Percentiles rank a stretch among this genome's conserved stretches.
Evolutionary conservation across 2,329 filamentous ascomycete species (phyloP).

Genomic region (Tolypocladium pustulatum): DNA sequence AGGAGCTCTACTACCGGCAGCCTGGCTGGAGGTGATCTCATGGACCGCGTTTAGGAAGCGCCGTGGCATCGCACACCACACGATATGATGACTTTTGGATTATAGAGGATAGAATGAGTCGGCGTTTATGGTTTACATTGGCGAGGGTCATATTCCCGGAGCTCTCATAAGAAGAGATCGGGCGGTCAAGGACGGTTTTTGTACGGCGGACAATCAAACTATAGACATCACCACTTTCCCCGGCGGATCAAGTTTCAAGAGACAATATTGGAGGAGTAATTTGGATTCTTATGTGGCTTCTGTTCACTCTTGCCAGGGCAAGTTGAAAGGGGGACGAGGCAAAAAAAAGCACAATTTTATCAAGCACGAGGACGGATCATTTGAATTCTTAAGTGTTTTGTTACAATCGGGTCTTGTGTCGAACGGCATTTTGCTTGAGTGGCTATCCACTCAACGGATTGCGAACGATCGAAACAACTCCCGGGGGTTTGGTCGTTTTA

Average conservation of each 20-base stretch:
- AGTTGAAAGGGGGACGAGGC: not conserved
- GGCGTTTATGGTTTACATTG: conserved; percentile 23
- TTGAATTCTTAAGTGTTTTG: conserved; percentile 11
- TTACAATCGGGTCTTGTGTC: not conserved
- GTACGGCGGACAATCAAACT: conserved; percentile 7
- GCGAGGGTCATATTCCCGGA: conserved; percentile 2
- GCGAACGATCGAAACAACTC: not conserved
- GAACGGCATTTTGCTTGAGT: not conserved
- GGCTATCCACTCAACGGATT: not conserved
- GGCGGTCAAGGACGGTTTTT: conserved; percentile 8
- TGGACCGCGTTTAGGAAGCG: conserved; percentile 37
- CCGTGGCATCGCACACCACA: conserved; percentile 15
- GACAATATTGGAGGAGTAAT: not conserved
- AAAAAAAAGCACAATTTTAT: not conserved
- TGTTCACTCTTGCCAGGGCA: not conserved
- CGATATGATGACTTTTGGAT: conserved; percentile 27
- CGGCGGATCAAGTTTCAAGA: not conserved
- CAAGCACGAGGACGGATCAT: conserved; percentile 3
- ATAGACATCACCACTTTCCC: conserved; percentile 10
- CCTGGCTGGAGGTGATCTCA: conserved; percentile 60
- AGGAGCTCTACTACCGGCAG: conserved; percentile 71
- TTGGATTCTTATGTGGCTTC: not conserved
- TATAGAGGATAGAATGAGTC: conserved; percentile 29
- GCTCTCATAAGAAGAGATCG: conserved; percentile 3
- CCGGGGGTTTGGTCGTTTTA: not conserved